Evolutionary conservation across 805 yeast genomes (phyloP), one percentile per base, ranked within the genome.

Genomic region (Yarrowia bubula): DNA sequence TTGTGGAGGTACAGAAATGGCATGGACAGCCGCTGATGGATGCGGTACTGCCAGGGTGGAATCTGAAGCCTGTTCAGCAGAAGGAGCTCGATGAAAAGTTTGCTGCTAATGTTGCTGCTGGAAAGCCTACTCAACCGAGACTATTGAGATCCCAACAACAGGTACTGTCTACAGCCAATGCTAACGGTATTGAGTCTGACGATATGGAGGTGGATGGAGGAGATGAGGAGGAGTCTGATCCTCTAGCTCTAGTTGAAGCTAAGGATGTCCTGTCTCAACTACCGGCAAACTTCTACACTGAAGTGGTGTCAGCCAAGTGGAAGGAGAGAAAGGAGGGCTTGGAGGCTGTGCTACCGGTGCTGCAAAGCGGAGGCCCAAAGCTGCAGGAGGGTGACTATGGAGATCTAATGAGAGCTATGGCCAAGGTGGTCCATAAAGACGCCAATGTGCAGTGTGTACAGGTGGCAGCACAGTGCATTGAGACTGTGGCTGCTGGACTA

Each of bases 1-100:
- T 92, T 0, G 84, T 90, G 4, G 89, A 86, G 65, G 72, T 92
- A 32, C 85, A 86, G 73, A 83, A 84, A 66, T 89, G 95, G 88
- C 81, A 88, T 73, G 95, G 96, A 1, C 83, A 77, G 18, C 74
- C 84, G 0, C 76, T 90, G 44, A 86, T 85, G 62, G 79, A 81
- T 14, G 73, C 86, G 0, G 76, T 91, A 43, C 83, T 90, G 65
- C 83, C 87, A 2, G 37, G 51, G 3, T 58, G 64, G 64, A 85
- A 85, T 32, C 80, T 95, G 76, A 95, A 93, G 73, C 96, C 97
- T 0, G 90, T 92, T 18, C 98, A 93, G 75, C 93, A 90, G 75
- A 89, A 87, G 68, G 98, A 92, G 72, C 80, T 93, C 66, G 79
- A 84, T 7, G 84, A 84, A 39, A 86, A 84, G 31, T 90, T 93